Evolutionary conservation across 139 green algal genomes (phyloP).

Genomic region (Zygnema circumcarinatum): DNA sequence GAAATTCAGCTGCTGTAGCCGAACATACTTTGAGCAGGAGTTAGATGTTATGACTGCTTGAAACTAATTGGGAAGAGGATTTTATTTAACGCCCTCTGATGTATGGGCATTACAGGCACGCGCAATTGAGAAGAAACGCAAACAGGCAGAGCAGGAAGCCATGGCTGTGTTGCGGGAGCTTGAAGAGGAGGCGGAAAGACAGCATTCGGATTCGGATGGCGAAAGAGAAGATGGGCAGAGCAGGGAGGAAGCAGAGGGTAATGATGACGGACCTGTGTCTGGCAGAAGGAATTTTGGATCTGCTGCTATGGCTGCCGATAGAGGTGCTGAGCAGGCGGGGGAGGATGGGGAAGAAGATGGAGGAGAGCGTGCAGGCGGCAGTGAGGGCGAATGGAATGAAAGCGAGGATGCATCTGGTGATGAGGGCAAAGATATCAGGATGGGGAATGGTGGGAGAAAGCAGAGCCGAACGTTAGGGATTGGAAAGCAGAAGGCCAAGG

Average conservation of each 20-base stretch:
- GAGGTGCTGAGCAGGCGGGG: too few relatives aligned
- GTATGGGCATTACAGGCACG: slow-evolving; percentile 18
- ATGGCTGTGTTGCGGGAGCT: slow-evolving; percentile 64
- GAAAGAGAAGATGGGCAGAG: neutral
- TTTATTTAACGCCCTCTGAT: slow-evolving; percentile 4
- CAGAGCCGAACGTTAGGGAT: too few relatives aligned
- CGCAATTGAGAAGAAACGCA: slow-evolving; percentile 63
- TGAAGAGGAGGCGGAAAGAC: slow-evolving; percentile 19
- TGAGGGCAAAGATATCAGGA: too few relatives aligned
- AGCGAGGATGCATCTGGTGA: neutral
- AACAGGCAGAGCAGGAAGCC: slow-evolving; percentile 74
- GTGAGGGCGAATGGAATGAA: too few relatives aligned
- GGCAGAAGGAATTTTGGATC: neutral
- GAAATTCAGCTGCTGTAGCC: neutral
- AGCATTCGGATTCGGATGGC: neutral
- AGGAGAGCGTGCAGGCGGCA: too few relatives aligned
- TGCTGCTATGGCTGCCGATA: neutral
- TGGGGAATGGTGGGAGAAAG: too few relatives aligned
- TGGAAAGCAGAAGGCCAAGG: too few relatives aligned
- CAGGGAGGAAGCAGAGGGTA: neutral
- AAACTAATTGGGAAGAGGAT: slow-evolving; percentile 4
- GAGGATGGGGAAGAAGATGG: too few relatives aligned
- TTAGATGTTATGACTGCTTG: slow-evolving; percentile 10
- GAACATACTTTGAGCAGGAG: neutral
- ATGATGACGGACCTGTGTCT: neutral